A percentile compares a stretch with the other conserved stretches of the same genome.
Conservation (phyloP, 1,284 basidiomycete species). For the Leucoagaricus sp. region DNA sequence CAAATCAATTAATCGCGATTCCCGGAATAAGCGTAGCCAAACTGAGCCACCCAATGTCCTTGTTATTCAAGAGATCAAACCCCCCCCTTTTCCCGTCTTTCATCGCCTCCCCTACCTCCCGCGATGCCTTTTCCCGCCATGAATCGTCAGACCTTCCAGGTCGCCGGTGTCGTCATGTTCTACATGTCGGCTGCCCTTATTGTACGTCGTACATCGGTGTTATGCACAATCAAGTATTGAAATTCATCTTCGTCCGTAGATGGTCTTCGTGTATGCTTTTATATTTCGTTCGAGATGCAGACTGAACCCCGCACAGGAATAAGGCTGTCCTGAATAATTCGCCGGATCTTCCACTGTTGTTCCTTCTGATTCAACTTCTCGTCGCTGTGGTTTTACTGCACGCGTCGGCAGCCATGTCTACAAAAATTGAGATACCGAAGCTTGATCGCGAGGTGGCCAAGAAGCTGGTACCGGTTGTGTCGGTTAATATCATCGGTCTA, state of each 20-base stretch:
- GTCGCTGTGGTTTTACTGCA: constrained; percentile 71
- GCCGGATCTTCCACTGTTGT: constrained; percentile 67
- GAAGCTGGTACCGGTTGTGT: constrained; percentile 62
- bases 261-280: constrained; percentile 41
- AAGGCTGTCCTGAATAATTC: constrained; percentile 72
- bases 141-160: constrained; percentile 43
- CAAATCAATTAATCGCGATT: constrained; percentile 2
- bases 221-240: not conserved
- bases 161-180: constrained; percentile 72
- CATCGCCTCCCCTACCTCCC: constrained; percentile 4
- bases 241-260: constrained; percentile 36
- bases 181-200: constrained; percentile 77
- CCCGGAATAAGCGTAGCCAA: constrained; percentile 5
- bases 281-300: not conserved
- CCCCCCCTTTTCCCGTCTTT: not conserved
- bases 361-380: constrained; percentile 67
- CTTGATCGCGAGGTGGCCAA: constrained; percentile 52
- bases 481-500: constrained; percentile 70
- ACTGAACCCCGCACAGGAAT: constrained; percentile 44
- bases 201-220: constrained; percentile 41
- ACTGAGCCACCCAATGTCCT: constrained; percentile 9
- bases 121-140: constrained; percentile 15
- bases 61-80: not conserved
- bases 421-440: constrained; percentile 56
- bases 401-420: constrained; percentile 44